Conservation (phyloP, 1,284 basidiomycete genomes). For the Coriolopsis trogii region DNA sequence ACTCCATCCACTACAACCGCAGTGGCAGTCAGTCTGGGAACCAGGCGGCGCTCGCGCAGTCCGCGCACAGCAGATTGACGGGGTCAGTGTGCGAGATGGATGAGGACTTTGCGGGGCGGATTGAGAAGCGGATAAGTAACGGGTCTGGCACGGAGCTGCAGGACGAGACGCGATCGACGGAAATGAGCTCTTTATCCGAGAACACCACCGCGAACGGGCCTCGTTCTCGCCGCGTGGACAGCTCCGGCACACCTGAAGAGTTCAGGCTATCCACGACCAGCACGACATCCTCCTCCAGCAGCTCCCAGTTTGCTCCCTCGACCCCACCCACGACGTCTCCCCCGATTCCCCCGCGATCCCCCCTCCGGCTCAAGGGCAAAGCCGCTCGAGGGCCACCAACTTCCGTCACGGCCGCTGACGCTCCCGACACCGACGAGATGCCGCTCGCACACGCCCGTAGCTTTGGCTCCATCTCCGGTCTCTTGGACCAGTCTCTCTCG, state of each 20-base stretch:
- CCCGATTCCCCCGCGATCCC: slow-evolving; percentile 37
- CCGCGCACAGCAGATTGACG: not conserved
- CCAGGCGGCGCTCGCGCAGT: not conserved
- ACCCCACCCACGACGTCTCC: slow-evolving; percentile 29
- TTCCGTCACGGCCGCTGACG: slow-evolving; percentile 12
- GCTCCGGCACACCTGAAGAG: slow-evolving; percentile 27
- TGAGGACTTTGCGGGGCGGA: slow-evolving; percentile 10
- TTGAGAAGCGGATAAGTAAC: slow-evolving; percentile 24
- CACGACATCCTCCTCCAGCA: slow-evolving; percentile 20
- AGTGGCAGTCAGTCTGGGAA: slow-evolving; percentile 1
- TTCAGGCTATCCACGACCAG: slow-evolving; percentile 25
- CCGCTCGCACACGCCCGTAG: slow-evolving; percentile 34
- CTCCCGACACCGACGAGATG: slow-evolving; percentile 22
- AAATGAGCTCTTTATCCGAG: slow-evolving; percentile 31
- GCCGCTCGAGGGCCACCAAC: slow-evolving; percentile 8
- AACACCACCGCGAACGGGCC: slow-evolving; percentile 29
- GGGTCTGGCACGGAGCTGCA: slow-evolving; percentile 20
- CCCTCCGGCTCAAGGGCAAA: slow-evolving; percentile 28
- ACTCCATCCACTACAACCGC: slow-evolving; percentile 4
- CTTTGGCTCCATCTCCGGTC: slow-evolving; percentile 34
- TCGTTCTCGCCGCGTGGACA: slow-evolving; percentile 40
- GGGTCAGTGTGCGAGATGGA: slow-evolving; percentile 6
- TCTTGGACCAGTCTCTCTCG: slow-evolving; percentile 28
- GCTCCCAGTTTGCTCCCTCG: slow-evolving; percentile 26
- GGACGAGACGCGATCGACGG: slow-evolving; percentile 22